Evolutionary conservation across 352 stramenopile genomes (phyloP), one percentile per base, ranked within the genome.

Genomic region (Phytophthora melonis): DNA sequence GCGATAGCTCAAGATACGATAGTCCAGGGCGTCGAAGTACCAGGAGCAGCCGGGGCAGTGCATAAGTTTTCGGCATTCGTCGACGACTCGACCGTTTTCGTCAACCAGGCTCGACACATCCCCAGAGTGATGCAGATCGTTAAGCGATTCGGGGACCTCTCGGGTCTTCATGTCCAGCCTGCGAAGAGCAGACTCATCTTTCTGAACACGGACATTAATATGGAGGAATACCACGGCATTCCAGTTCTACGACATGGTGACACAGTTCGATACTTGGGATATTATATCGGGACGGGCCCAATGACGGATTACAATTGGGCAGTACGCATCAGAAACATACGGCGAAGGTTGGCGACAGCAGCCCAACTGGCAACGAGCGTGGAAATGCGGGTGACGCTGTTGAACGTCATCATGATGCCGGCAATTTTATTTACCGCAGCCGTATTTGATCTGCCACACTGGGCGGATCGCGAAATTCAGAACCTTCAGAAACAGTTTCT

Each of bases 71-170:
- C n/a, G n/a, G n/a, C n/a, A n/a, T n/a, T n/a, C n/a, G n/a, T 65
- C 0, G 43, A 65, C 34, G 58, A 65, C 41, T 65, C 45, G 3
- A 65, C 43, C 2, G n/a, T 65, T 65, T 2, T 65, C 45, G 18
- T 65, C 2, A 10, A 36, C 1, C 5, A 62, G 19, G 56, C 56
- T 5, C n/a, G n/a, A n/a, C n/a, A n/a, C n/a, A n/a, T n/a, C n/a
- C n/a, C n/a, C n/a, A n/a, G n/a, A n/a, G n/a, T n/a, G n/a, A n/a
- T n/a, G n/a, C n/a, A n/a, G n/a, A n/a, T n/a, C n/a, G n/a, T n/a
- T n/a, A n/a, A n/a, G n/a, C n/a, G n/a, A n/a, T n/a, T n/a, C n/a
- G n/a, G n/a, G n/a, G n/a, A n/a, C n/a, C n/a, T n/a, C n/a, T n/a
- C n/a, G n/a, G n/a, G n/a, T n/a, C n/a, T n/a, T n/a, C n/a, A n/a